Evolutionary conservation across 345 rosid species (phyloP).

Genomic region (Durio zibethinus): DNA sequence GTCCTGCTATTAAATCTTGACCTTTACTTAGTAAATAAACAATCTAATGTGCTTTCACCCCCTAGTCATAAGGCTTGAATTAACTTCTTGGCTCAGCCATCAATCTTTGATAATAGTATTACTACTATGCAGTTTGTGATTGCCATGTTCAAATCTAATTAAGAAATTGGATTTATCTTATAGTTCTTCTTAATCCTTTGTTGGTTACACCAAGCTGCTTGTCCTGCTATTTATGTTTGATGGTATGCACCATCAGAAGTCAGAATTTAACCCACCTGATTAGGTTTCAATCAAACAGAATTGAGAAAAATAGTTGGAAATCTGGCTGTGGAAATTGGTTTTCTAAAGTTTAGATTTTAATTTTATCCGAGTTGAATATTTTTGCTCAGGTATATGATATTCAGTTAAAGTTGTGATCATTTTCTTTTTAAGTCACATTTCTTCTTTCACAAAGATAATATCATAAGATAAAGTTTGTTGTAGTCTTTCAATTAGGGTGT

Average conservation of each 20-base stretch:
- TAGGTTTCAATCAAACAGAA: too few species aligned
- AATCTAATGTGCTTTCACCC: constrained; percentile 7
- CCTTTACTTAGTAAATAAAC: not conserved
- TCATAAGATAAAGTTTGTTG: too few species aligned
- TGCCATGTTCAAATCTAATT: not conserved
- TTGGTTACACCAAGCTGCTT: not conserved
- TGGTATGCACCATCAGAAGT: too few species aligned
- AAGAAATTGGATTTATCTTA: not conserved
- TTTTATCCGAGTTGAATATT: not conserved
- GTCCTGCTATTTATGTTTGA: not conserved
- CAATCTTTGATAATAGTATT: not conserved
- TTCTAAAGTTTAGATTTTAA: not conserved
- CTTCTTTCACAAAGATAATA: too few species aligned
- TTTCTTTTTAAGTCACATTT: too few species aligned
- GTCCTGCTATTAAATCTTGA: not conserved
- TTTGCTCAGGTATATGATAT: too few species aligned
- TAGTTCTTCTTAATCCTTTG: too few species aligned
- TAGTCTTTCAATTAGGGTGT: too few species aligned
- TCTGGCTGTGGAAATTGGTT: not conserved
- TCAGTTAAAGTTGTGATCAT: too few species aligned
- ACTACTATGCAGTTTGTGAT: not conserved
- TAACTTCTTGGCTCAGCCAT: not conserved
- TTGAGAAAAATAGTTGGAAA: not conserved
- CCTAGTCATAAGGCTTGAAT: not conserved
- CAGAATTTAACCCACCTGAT: too few species aligned